phyloP scores from a whole-genome alignment of 768 basidiomycete species.

The Pisolithus microcarpus region DNA sequence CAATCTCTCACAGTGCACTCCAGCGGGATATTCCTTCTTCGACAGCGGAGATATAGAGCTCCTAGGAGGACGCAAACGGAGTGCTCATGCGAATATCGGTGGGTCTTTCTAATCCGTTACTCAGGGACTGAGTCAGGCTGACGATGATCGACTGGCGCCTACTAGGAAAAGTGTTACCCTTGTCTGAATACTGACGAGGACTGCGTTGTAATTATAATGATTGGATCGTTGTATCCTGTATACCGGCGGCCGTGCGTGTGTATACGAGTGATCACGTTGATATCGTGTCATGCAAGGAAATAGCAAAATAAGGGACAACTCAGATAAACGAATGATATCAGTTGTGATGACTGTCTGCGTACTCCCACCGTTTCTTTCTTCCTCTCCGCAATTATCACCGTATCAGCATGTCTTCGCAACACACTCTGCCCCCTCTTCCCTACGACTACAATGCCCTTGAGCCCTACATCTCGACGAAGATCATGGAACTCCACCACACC shows the following conservation, averaged over 20 bases:
- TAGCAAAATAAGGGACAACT: slow-evolving; percentile 15
- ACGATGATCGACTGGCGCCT: slow-evolving; percentile 2
- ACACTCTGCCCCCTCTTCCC: slow-evolving; percentile 65
- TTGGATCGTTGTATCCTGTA: too few species aligned
- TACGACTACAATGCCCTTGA: slow-evolving; percentile 86
- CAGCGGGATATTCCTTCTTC: slow-evolving; percentile 81
- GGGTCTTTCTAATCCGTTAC: slow-evolving; percentile 19
- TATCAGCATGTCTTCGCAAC: slow-evolving; percentile 28
- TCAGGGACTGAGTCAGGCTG: background rate
- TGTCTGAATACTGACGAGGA: slow-evolving; percentile 27
- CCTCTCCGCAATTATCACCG: slow-evolving; percentile 7
- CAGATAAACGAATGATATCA: slow-evolving; percentile 9
- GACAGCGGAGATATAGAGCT: slow-evolving; percentile 70
- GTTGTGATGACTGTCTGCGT: background rate
- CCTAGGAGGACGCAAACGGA: slow-evolving; percentile 54
- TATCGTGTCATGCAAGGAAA: background rate
- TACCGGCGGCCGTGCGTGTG: too few species aligned
- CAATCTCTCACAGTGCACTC: slow-evolving; percentile 8
- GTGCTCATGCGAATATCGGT: slow-evolving; percentile 60
- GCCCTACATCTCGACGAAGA: slow-evolving; percentile 86
- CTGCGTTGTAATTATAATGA: background rate
- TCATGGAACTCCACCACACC: slow-evolving; percentile 91
- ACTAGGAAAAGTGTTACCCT: slow-evolving; percentile 27
- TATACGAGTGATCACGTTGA: background rate
- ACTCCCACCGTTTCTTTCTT: background rate